A percentile compares a stretch with the other conserved stretches of the same genome.
Evolutionary conservation across 140 eudicot genomes (phyloP).

Genomic region (Flaveria floridana): DNA sequence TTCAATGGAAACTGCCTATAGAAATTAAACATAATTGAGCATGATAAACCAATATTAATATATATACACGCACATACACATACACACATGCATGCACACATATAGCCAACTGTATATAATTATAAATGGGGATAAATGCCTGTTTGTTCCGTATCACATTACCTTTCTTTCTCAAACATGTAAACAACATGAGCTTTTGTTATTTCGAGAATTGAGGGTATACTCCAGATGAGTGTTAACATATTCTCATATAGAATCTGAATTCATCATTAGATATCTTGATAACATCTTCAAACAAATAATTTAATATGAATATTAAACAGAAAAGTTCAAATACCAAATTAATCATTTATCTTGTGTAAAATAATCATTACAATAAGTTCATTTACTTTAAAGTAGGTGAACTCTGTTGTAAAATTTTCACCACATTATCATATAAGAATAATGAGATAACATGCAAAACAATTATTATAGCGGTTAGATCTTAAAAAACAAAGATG

Average conservation of each 20-base stretch:
- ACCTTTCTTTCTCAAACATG: no score
- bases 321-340: not conserved
- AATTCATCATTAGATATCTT: not conserved
- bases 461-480: not conserved
- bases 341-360: not conserved
- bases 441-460: not conserved
- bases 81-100: not conserved
- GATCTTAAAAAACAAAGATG: not conserved
- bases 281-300: no score
- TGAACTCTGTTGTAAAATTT: not conserved
- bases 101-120: not conserved
- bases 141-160: not conserved
- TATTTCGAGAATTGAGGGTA: no score
- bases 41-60: not conserved
- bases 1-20: conserved; percentile 51
- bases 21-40: not conserved
- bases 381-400: not conserved
- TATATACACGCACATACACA: not conserved
- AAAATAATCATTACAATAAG: not conserved
- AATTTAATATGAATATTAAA: no score
- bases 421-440: not conserved
- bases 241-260: not conserved
- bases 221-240: not conserved
- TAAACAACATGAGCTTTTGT: not conserved
- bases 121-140: not conserved